Evolutionary conservation across 1,284 basidiomycete genomes (phyloP).

Genomic region (Malassezia vespertilionis): DNA sequence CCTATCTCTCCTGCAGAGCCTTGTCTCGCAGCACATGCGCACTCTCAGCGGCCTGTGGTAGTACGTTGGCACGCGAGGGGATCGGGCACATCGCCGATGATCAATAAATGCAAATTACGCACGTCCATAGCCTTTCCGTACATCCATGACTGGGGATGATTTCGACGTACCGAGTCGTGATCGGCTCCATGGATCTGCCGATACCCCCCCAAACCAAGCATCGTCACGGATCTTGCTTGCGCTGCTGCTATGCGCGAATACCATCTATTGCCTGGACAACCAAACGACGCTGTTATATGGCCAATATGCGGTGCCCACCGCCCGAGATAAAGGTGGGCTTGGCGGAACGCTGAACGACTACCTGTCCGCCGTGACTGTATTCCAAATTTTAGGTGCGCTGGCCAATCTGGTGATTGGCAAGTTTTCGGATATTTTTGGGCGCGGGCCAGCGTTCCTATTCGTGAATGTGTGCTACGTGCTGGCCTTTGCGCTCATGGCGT

Average conservation of each 20-base stretch:
- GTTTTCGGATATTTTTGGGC: conserved; percentile 42
- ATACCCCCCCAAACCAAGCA: no score
- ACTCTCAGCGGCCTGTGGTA: no score
- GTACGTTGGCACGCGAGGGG: background rate
- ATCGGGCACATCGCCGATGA: background rate
- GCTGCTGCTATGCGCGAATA: background rate
- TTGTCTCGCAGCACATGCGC: no score
- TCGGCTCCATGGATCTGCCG: background rate
- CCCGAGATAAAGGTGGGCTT: no score
- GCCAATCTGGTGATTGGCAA: conserved; percentile 44
- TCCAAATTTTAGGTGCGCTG: no score
- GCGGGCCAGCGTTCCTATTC: conserved; percentile 32
- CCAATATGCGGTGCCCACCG: no score
- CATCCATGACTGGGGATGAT: background rate
- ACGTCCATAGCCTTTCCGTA: background rate
- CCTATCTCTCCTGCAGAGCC: background rate
- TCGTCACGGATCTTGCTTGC: no score
- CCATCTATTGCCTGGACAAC: background rate
- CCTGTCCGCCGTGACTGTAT: no score
- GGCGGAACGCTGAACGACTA: no score
- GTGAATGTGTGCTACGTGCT: conserved; percentile 34
- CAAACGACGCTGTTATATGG: no score
- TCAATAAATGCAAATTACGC: background rate
- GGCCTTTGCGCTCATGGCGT: conserved; percentile 39
- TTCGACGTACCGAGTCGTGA: background rate